Evolutionary conservation across 108 stramenopile species (phyloP), one percentile per base, ranked within the genome.

Genomic region (Bacterosira constricta): DNA sequence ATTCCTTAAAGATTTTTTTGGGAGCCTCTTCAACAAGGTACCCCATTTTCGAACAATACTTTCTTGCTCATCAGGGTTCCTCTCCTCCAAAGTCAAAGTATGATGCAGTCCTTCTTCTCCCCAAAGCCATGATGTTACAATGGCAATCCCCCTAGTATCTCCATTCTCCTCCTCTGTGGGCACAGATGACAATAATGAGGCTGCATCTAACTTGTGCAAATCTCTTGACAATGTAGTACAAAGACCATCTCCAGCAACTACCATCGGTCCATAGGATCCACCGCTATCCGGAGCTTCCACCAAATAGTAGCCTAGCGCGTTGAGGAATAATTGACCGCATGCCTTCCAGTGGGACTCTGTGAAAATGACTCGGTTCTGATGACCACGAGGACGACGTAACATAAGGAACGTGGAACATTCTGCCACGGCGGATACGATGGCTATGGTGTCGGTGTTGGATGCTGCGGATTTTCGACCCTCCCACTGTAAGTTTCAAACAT

Each of bases 361-460:
- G 67, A 55, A 56, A 38, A 70, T 17, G 26, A 31, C 20, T 66
- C 46, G 41, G 9, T 5, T 15, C 7, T 56, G 31, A 11, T 26
- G 23, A 32, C 73, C 51, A 6, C 39, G 54, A 37, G 68, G 27
- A 13, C 51, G 55, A 58, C 69, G 75, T 38, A 94, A 49, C 67
- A 94, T 61, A 3, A 82, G 56, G 65, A 82, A 90, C 25, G 85
- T 67, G 7, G 85, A 77, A 21, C 83, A 88, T 71, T 94, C 93
- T 30, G 86, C 79, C 5, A 90, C 83, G 8, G 88, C 88, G 25
- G 73, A 64, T 9, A 82, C 82, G 21, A 94, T 69, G 25, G 85
- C 68, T 12, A 71, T 31, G 26, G 68, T 60, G 60, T 92, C 89
- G n/a, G 71, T 30, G 18, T 47, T 38, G n/a, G 83, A 70, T 0